phyloP scores from a whole-genome alignment of 73 alveolate species.

The Symbiodinium pilosum region DNA sequence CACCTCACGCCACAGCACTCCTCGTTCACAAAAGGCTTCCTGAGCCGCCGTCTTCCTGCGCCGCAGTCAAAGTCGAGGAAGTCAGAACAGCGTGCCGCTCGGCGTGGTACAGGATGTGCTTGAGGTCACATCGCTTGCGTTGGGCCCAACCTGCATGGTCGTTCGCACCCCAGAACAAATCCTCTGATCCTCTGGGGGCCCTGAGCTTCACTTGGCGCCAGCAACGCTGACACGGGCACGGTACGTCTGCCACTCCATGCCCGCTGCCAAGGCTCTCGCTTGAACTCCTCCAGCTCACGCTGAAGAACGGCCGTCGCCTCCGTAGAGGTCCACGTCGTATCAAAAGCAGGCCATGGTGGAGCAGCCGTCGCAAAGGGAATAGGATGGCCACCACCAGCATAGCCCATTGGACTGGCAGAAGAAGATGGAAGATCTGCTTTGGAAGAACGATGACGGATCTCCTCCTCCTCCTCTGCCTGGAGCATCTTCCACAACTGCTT shows the following conservation, averaged over 20 bases:
- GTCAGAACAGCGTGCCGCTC: background rate
- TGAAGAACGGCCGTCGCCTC: background rate
- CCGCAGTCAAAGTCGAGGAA: background rate
- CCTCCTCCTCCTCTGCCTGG: constrained; percentile 3
- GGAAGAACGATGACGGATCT: too few relatives aligned
- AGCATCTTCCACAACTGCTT: background rate
- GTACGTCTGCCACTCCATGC: background rate
- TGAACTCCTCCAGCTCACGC: constrained; percentile 5
- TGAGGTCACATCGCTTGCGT: background rate
- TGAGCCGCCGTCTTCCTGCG: constrained; percentile 29
- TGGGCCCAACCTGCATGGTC: background rate
- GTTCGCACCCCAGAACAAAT: background rate
- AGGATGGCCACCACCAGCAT: background rate
- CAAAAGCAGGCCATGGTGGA: background rate
- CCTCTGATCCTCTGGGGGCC: background rate
- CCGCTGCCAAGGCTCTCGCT: background rate
- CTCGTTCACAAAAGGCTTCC: background rate
- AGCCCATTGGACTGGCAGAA: background rate
- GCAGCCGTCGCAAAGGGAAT: background rate
- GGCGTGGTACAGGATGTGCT: background rate
- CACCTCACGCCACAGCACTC: background rate
- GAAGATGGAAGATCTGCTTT: background rate
- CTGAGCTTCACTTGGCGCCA: background rate
- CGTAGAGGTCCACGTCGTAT: background rate
- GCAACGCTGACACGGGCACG: background rate